A percentile compares a stretch with the other conserved stretches of the same genome.
These are phyloP conservation scores for Solanum tarijense DNA, from an alignment of 257 asterid species.

Conservation along the genomic window DNA sequence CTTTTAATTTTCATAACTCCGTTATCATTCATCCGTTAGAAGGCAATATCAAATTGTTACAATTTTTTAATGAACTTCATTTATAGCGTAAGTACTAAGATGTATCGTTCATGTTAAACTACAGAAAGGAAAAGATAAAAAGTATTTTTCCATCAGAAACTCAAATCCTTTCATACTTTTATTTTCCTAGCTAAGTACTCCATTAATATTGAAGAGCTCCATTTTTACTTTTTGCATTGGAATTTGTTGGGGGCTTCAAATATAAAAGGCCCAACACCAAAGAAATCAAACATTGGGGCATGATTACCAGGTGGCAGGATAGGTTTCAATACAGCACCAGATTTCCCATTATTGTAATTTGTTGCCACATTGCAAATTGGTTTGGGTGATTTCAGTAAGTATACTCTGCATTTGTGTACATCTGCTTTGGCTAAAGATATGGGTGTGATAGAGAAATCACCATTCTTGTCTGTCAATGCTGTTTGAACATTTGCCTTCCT, in stretches of 20 bases:
- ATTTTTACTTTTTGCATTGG: constrained; percentile 2
- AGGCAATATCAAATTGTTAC: background rate
- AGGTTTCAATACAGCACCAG: constrained; percentile 22
- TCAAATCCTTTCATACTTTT: background rate
- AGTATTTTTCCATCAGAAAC: background rate
- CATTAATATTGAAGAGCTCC: background rate
- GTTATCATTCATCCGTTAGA: background rate
- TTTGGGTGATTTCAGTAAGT: constrained; percentile 19
- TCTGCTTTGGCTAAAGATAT: constrained; percentile 7
- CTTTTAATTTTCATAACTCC: background rate
- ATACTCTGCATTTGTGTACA: constrained; percentile 22
- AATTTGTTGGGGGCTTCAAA: constrained; percentile 22
- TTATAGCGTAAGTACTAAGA: background rate
- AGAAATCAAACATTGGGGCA: background rate
- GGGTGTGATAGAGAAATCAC: constrained; percentile 25
- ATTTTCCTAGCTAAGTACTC: background rate
- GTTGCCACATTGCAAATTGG: constrained; percentile 22
- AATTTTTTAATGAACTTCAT: background rate
- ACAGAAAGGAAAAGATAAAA: background rate
- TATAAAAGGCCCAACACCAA: constrained; percentile 39
- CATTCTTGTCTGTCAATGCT: constrained; percentile 29
- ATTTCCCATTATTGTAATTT: constrained; percentile 16
- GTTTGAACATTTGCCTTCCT: background rate
- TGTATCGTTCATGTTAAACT: background rate
- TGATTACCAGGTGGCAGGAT: background rate